phyloP scores from a whole-genome alignment of 768 basidiomycete species.

The Tylopilus sp. region DNA sequence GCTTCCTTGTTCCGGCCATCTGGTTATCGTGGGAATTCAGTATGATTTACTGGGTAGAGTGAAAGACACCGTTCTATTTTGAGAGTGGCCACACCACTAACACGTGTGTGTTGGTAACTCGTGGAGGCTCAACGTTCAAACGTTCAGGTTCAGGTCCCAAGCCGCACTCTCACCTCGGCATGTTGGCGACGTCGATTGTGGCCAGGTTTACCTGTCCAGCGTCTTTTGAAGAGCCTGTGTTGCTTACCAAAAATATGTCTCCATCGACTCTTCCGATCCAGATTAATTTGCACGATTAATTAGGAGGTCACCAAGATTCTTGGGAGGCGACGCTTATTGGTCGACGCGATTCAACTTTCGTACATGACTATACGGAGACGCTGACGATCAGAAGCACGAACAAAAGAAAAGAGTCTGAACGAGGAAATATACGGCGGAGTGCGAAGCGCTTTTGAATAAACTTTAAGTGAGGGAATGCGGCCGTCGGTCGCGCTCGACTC shows the following conservation, averaged over 20 bases:
- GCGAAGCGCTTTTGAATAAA: neutral
- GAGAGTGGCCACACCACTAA: constrained; percentile 2
- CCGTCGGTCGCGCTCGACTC: neutral
- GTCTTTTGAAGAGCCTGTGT: neutral
- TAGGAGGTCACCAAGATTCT: constrained; percentile 4
- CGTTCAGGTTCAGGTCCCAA: too few species aligned
- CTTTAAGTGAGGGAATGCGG: neutral
- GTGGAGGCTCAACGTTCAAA: too few species aligned
- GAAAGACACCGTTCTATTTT: constrained; percentile 6
- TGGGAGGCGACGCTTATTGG: constrained; percentile 20
- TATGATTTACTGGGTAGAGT: constrained; percentile 2
- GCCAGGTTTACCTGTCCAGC: too few species aligned
- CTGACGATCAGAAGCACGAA: constrained; percentile 15
- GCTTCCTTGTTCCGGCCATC: constrained; percentile 19
- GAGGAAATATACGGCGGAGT: constrained; percentile 5
- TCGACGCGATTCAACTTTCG: neutral
- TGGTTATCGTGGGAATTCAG: constrained; percentile 11
- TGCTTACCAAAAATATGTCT: neutral
- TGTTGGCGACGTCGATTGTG: neutral
- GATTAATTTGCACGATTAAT: neutral
- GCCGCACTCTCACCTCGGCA: neutral
- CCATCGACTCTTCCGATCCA: neutral
- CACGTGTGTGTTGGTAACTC: constrained; percentile 5
- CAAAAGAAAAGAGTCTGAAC: constrained; percentile 1
- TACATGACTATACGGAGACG: neutral